A percentile compares a stretch with the other conserved stretches of the same genome.
Evolutionary conservation across 192 early-diverging fungal genomes (phyloP).

Genomic region (Kickxella alabastrina): DNA sequence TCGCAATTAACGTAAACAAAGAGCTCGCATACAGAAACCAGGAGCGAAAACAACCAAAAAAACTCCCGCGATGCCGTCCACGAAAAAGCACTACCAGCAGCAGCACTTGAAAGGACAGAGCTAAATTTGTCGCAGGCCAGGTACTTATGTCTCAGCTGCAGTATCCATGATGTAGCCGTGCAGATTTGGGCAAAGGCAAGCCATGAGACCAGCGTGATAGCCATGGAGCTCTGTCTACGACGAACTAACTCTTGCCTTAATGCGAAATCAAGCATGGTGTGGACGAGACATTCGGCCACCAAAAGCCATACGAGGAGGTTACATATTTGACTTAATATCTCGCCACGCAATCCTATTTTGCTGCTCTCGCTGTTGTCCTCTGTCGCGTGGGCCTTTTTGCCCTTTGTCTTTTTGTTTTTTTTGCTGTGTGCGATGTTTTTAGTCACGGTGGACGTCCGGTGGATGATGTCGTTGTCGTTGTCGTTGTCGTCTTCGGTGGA

Average conservation of each 20-base stretch:
- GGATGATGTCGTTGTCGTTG: neutral
- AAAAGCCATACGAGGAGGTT: conserved; percentile 28
- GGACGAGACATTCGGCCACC: conserved; percentile 34
- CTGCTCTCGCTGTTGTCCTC: neutral
- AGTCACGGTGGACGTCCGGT: too few relatives aligned
- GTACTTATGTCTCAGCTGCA: conserved; percentile 20
- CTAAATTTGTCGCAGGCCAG: neutral
- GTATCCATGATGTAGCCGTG: conserved; percentile 25
- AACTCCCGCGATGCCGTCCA: conserved; percentile 32
- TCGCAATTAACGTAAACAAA: conserved; percentile 39
- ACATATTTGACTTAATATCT: conserved; percentile 23
- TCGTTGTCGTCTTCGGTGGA: neutral
- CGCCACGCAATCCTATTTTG: conserved; percentile 5
- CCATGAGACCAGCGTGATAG: conserved; percentile 17
- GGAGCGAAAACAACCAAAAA: conserved; percentile 41
- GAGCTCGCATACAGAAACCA: conserved; percentile 35
- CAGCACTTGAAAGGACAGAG: neutral
- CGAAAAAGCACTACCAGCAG: neutral
- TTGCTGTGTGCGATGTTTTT: too few relatives aligned
- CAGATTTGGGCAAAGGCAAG: conserved; percentile 41
- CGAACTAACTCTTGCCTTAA: conserved; percentile 37
- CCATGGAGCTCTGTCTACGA: conserved; percentile 8
- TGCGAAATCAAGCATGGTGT: conserved; percentile 43
- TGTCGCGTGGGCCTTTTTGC: neutral
- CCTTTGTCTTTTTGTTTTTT: too few relatives aligned